A percentile compares a stretch with the other conserved stretches of the same genome.
Evolutionary conservation across 2,329 filamentous ascomycete genomes (phyloP).

Genomic region (Pyricularia pennisetigena): DNA sequence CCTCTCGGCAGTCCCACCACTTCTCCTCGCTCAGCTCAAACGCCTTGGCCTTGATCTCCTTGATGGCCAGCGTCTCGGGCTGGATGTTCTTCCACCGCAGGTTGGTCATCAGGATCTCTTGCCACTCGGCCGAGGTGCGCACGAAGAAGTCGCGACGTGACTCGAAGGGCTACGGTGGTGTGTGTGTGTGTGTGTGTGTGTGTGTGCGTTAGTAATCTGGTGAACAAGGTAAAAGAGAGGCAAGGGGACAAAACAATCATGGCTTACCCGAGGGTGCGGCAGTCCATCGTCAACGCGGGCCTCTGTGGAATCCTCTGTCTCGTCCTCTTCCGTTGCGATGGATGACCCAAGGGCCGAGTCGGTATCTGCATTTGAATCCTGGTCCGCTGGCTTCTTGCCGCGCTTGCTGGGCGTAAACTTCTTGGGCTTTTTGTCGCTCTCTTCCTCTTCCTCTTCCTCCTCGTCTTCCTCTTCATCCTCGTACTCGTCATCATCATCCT

Average conservation of each 20-base stretch:
- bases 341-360: slow-evolving; percentile 18
- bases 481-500: slow-evolving; percentile 51
- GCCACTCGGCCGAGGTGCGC: slow-evolving; percentile 82
- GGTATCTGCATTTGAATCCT: slow-evolving; percentile 27
- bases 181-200: no score
- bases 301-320: slow-evolving; percentile 29
- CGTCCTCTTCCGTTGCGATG: slow-evolving; percentile 29
- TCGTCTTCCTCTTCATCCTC: slow-evolving; percentile 45
- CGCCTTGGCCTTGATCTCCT: slow-evolving; percentile 86
- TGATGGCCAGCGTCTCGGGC: slow-evolving; percentile 61
- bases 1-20: slow-evolving; percentile 97
- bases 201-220: slow-evolving; percentile 8
- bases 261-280: slow-evolving; percentile 53
- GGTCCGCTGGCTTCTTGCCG: slow-evolving; percentile 38
- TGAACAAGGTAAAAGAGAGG: neutral
- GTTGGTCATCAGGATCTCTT: slow-evolving; percentile 71
- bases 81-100: slow-evolving; percentile 58
- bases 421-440: slow-evolving; percentile 27
- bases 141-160: slow-evolving; percentile 85
- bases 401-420: slow-evolving; percentile 44
- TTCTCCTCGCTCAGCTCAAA: slow-evolving; percentile 91
- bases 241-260: slow-evolving; percentile 4
- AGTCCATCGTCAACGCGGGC: slow-evolving; percentile 60
- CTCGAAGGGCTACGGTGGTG: slow-evolving; percentile 64
- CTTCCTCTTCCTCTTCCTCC: slow-evolving; percentile 37